Evolutionary conservation across 805 yeast genomes (phyloP).

Genomic region (Yarrowia phangngaensis): DNA sequence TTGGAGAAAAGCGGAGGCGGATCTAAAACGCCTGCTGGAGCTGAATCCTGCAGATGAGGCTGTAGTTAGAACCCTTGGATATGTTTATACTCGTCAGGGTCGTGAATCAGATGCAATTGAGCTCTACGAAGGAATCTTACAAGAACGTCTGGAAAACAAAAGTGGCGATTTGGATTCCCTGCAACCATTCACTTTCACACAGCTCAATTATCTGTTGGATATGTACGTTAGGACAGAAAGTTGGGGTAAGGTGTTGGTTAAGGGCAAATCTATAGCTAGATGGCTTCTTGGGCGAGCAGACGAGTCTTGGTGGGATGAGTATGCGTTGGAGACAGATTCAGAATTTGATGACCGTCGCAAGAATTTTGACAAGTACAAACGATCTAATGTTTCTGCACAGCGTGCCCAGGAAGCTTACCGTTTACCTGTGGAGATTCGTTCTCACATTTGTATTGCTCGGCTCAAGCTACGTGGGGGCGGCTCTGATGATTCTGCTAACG

Average conservation of each 20-base stretch:
- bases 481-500: conserved; percentile 43
- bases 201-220: conserved; percentile 78
- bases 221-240: conserved; percentile 66
- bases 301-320: conserved; percentile 65
- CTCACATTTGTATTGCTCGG: conserved; percentile 72
- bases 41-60: conserved; percentile 27
- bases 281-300: conserved; percentile 72
- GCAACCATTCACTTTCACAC: conserved; percentile 74
- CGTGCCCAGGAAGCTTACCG: conserved; percentile 36
- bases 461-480: too few relatives aligned
- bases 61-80: conserved; percentile 28
- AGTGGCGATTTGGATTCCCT: conserved; percentile 29
- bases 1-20: conserved; percentile 33
- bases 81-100: conserved; percentile 46
- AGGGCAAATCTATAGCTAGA: conserved; percentile 67
- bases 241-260: conserved; percentile 58
- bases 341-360: conserved; percentile 75
- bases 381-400: conserved; percentile 19
- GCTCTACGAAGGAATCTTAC: conserved; percentile 60
- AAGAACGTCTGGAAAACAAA: conserved; percentile 35
- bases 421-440: conserved; percentile 83
- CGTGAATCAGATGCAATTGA: conserved; percentile 71
- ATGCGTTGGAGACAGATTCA: conserved; percentile 52
- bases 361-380: conserved; percentile 24
- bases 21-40: conserved; percentile 32